A percentile compares a stretch with the other conserved stretches of the same genome.
phyloP scores from a whole-genome alignment of 164 flowering plant species.

The Malania oleifera region DNA sequence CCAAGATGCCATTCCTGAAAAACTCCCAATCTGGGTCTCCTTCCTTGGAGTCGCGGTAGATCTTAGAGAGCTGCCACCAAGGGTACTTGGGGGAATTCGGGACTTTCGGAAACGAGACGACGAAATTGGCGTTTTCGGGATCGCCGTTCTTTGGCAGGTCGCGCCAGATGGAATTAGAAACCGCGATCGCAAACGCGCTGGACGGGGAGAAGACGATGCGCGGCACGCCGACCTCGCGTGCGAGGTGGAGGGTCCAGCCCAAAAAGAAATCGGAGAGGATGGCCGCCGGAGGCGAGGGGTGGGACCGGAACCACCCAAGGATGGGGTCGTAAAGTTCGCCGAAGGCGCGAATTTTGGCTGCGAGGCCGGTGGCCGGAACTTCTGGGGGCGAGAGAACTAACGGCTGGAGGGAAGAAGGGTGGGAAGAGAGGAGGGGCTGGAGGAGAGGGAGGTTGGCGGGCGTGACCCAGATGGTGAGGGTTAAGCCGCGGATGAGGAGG shows the following conservation, averaged over 20 bases:
- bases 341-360: constrained; percentile 9
- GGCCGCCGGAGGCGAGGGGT: constrained; percentile 24
- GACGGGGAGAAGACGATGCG: constrained; percentile 39
- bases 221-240: constrained; percentile 20
- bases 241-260: constrained; percentile 39
- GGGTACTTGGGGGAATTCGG: constrained; percentile 19
- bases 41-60: constrained; percentile 1
- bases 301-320: constrained; percentile 23
- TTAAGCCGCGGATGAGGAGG: constrained; percentile 17
- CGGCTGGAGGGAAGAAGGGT: constrained; percentile 21
- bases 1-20: constrained; percentile 1
- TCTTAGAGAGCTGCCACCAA: constrained; percentile 19
- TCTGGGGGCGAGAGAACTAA: constrained; percentile 24
- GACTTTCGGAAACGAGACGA: constrained; percentile 4
- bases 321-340: constrained; percentile 11
- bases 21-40: constrained; percentile 20
- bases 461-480: constrained; percentile 27
- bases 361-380: background rate
- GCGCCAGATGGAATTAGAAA: constrained; percentile 12
- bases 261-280: constrained; percentile 34
- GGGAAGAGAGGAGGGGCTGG: constrained; percentile 16
- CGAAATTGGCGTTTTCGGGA: background rate
- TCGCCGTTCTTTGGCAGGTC: constrained; percentile 8
- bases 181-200: constrained; percentile 21
- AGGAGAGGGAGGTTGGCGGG: constrained; percentile 29